Evolutionary conservation across 192 early-diverging fungal genomes (phyloP).

Genomic region (Backusella tarrabulga): DNA sequence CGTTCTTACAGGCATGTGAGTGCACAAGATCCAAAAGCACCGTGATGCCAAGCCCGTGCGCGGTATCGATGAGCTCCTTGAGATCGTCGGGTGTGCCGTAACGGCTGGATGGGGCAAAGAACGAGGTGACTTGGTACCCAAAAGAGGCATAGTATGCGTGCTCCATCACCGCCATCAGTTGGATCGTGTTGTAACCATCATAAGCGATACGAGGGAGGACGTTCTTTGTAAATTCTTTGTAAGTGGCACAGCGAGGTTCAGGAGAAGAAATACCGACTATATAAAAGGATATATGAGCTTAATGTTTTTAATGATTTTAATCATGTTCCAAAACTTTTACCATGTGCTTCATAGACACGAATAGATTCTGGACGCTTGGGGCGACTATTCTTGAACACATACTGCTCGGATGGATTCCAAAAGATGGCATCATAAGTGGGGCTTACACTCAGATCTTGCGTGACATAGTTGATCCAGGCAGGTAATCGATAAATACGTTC

Average conservation of each 20-base stretch:
- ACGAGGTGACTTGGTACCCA: slow-evolving; percentile 97
- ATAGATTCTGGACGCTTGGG: slow-evolving; percentile 67
- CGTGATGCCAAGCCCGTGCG: slow-evolving; percentile 83
- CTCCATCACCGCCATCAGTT: slow-evolving; percentile 96
- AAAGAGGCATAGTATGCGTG: slow-evolving; percentile 99
- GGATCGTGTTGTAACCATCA: slow-evolving; percentile 81
- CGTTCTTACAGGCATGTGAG: slow-evolving; percentile 95
- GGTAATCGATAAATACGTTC: slow-evolving; percentile 87
- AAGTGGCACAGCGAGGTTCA: slow-evolving; percentile 79
- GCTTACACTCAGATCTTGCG: slow-evolving; percentile 79
- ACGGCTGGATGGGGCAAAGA: slow-evolving; percentile 89
- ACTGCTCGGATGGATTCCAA: slow-evolving; percentile 85
- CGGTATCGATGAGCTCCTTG: slow-evolving; percentile 87
- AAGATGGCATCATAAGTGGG: slow-evolving; percentile 88
- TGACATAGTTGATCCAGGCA: slow-evolving; percentile 82
- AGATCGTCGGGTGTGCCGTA: slow-evolving; percentile 95
- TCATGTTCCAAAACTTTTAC: slow-evolving; percentile 32
- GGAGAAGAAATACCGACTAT: slow-evolving; percentile 89
- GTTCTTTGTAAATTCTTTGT: slow-evolving; percentile 84
- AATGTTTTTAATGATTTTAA: background rate
- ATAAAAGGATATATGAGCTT: slow-evolving; percentile 11
- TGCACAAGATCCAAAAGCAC: slow-evolving; percentile 95
- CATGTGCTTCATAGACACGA: slow-evolving; percentile 94
- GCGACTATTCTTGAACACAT: slow-evolving; percentile 74
- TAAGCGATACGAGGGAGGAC: slow-evolving; percentile 83